Base-by-base conservation (phyloP, 2,329 filamentous ascomycete genomes). In the Chaetomiaceae sp. region DNA sequence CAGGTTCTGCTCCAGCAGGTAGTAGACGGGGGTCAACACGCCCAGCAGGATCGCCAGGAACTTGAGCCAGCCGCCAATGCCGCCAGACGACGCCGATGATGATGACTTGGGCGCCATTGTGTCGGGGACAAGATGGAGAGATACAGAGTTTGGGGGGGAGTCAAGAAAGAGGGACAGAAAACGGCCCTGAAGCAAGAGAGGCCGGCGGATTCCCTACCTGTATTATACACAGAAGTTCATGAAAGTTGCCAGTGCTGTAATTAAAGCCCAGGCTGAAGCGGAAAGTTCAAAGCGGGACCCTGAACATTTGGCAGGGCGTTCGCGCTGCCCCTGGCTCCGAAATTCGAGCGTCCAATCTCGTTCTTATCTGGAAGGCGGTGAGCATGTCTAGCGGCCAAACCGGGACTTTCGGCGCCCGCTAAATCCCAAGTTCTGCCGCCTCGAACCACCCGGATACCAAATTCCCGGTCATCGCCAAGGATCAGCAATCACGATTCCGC, bases 1-100 rank as follows among this genome's bases (percentile, higher is more conserved):
- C 47, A 79, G 68, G 64, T 78, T 76, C 57, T 73, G 70, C 64
- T 84, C 79, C 33, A 81, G 62, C 49, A 75, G 57, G 65, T 76
- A 76, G 57, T 75, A 68, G 45, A 80, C 56, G 7, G 75, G 72
- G 11, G 73, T 68, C 44, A 83, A 62, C 52, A 81, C 58, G 45
- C 73, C 79, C 42, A 80, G 65, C 38, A 80, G 56, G 44, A 81
- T 57, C 40, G 73, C 74, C 51, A 82, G 58, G 54, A 76, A 61
- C 52, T 67, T 71, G 52, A 79, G 65, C 49, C 47, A 52, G 33
- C 38, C 39, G 43, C 41, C 24, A 12, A 45, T 19, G 22, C 45
- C 29, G 44, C 48, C 29, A 32, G 47, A 45, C 20, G 40, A 22
- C 49, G 53, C 17, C 24, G 48, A 46, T n/a, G 50, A 47, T 8